Percentiles rank a stretch among this genome's conserved stretches.
Conservation (phyloP, 371 early-diverging fungal genomes). For the Conidiobolus incongruus region DNA sequence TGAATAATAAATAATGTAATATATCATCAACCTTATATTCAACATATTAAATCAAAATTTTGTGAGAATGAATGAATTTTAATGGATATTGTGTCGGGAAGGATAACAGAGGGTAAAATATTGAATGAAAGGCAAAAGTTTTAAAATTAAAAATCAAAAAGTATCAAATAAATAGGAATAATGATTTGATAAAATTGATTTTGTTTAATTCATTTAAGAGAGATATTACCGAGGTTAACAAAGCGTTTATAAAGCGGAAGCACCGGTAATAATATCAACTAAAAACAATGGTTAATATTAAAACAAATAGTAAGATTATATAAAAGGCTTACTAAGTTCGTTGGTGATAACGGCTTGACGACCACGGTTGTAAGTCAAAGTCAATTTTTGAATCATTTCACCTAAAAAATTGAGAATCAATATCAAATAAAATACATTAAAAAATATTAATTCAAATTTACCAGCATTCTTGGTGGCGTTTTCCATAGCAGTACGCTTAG, state of each 20-base stretch:
- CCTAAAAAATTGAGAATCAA: conserved; percentile 5
- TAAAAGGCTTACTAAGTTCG: conserved; percentile 43
- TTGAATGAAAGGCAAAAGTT: no score
- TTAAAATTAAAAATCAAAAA: no score
- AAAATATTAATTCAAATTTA: conserved; percentile 8
- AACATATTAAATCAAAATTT: no score
- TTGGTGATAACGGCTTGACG: conserved; percentile 95
- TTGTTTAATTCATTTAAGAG: no score
- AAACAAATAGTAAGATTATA: not conserved
- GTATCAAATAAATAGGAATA: no score
- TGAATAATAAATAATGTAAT: no score
- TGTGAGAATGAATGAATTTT: no score
- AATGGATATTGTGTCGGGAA: no score
- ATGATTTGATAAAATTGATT: no score
- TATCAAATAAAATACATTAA: not conserved
- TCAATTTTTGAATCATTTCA: conserved; percentile 47
- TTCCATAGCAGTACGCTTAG: conserved; percentile 97
- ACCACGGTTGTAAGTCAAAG: conserved; percentile 80
- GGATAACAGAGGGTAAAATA: no score
- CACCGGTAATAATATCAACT: conserved; percentile 86
- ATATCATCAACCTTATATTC: no score
- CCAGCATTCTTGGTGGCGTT: conserved; percentile 98
- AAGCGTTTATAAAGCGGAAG: conserved; percentile 49
- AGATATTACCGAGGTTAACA: no score
- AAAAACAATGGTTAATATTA: conserved; percentile 7